Base-by-base conservation (phyloP, 306 rosid genomes). In the Malus orientalis region DNA sequence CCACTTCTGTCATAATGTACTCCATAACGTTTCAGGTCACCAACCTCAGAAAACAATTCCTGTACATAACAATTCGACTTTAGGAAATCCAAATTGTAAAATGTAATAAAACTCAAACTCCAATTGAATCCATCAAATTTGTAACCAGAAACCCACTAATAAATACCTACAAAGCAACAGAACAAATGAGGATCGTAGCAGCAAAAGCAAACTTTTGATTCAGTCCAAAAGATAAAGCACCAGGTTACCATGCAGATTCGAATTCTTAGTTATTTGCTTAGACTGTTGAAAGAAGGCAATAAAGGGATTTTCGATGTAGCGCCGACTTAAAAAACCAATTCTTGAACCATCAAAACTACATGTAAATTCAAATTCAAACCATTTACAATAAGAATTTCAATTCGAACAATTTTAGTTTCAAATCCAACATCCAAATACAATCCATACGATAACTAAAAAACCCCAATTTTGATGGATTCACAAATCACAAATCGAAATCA, bases 41-140 rank as follows among this genome's bases (percentile, higher is more conserved):
- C 99, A 66, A 91, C 97, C 88, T 96, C 99, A 62, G 88, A 83
- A 86, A 92, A 96, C 80, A 96, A 85, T 81, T 96, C 99, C 99
- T 96, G 89, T 79, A 76, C 60, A 74, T 1, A 55, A 36, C 32
- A 36, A 72, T 33, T 29, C 40, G 23, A 58, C 14, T 59, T 74
- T 23, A 70, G 73, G 33, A 27, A 55, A 45, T 0, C 42, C 45
- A 16, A 25, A 20, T 11, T 8, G 19, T 29, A 19, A 73, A 54
- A 27, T 38, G 12, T 2, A 44, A 74, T 67, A 49, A 14, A 49
- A 49, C 2, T 49, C 18, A 8, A 1, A 19, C 20, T 36, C 20
- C 15, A 23, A 36, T 55, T 4, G 8, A 33, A 33, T 12, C 36
- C 40, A 9, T 14, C 7, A 59, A 4, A 23, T 38, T 40, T 27